Base-by-base conservation (phyloP, 208 protist species). In the Kentomonas sorsogonicus region DNA sequence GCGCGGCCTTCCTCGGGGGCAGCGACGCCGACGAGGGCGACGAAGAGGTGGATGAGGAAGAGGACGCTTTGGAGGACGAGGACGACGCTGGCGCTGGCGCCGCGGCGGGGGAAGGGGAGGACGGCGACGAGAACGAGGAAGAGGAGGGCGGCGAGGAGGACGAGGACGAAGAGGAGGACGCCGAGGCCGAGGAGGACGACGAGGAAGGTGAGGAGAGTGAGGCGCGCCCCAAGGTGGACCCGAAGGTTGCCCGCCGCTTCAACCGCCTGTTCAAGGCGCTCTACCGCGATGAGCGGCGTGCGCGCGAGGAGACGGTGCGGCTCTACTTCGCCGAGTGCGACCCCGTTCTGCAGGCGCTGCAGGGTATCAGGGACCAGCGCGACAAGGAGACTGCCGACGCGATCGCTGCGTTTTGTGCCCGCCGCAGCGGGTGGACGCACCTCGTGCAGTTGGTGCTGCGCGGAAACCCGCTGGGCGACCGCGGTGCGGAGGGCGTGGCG, bases 391-490 rank as follows among this genome's bases (percentile, higher is more conserved):
- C 75, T 46, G 72, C 73, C 30, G 33, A 66, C 16, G 51, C 27
- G n/a, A 76, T 79, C 23, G 78, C 79, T 39, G 63, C 61, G 38
- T 83, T 77, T 51, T 88, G 83, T 57, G 50, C 66, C 26, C 74
- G 79, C 11, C 79, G 81, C 15, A 89, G 80, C 53, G 88, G 88
- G 6, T 94, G 88, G 88, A 89, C 82, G 18, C 84, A 66, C 34
- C 36, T 94, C 23, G 65, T 86, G 46, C 57, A 60, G 25, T 51
- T 94, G n/a, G 30, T 68, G 10, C 48, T 94, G 62, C 72, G 79
- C 18, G 79, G 80, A 11, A 94, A 92, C 60, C 60, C 53, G 15
- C 64, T 94, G 26, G 74, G 76, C 13, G 83, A 89, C 57, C 34
- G 57, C 36, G 88, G 84, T 3, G 73, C 74, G 10, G 60, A 25